Base-by-base conservation (phyloP, 345 rosid genomes). In the Rhizophora mangle region DNA sequence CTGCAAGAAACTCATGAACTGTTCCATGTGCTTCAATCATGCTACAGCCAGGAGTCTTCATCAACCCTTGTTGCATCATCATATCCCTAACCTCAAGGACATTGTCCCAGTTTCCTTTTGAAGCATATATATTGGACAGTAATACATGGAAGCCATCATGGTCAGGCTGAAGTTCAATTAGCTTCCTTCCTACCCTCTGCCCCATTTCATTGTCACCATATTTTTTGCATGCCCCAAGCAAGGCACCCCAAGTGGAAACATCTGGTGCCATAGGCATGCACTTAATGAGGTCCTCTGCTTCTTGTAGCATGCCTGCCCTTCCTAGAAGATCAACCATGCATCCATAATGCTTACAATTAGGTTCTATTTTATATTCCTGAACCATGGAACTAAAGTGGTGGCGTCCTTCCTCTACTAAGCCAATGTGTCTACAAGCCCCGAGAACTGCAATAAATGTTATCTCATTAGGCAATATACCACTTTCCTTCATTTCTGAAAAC, bases 281-380 rank as follows among this genome's bases (percentile, higher is more conserved):
- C 64, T 70, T 65, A 34, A 85, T 72, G 49, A 88, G 85, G 51
- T 84, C 82, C 79, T 88, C 89, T 6, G 92, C 92, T 79, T 88
- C 88, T 74, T 69, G 73, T 26, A 88, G 81, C 80, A 72, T 62
- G 60, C 89, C 89, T 16, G 84, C 88, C 18, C 92, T 88, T n/a
- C 88, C 92, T 49, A 85, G 81, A 74, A 88, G 89, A 74, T 88
- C 92, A 72, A 88, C 88, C 92, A 88, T 82, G 75, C 89, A 88
- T 76, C 92, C 92, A 56, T 88, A 88, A 68, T 88, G 92, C 82
- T 88, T 86, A 22, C 78, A 70, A 62, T 83, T 85, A 21, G 89
- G 88, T 72, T 81, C 84, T 60, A 87, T 73, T 64, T 58, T 65
- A 62, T 76, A 70, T 21, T 85, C 85, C n/a, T 66, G 58, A 63